A percentile compares a stretch with the other conserved stretches of the same genome.
Evolutionary conservation across 2,329 filamentous ascomycete genomes (phyloP).

Genomic region (Podosphaera aphanis): DNA sequence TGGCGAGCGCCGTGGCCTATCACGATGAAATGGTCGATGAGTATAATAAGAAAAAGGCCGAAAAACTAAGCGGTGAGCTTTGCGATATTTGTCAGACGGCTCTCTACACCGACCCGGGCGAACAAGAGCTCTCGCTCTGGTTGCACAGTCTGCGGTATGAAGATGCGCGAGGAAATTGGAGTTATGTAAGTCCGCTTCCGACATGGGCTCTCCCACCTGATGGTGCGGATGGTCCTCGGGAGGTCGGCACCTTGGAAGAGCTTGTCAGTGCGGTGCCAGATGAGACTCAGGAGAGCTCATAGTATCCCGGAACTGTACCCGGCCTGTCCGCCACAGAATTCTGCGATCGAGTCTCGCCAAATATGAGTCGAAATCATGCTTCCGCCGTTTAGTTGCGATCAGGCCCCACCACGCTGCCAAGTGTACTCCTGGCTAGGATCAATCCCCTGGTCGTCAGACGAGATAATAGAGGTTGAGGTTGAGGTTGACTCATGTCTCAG

Average conservation of each 20-base stretch:
- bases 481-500: too few relatives aligned
- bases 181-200: slow-evolving; percentile 65
- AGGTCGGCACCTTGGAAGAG: slow-evolving; percentile 37
- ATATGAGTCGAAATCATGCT: too few relatives aligned
- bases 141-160: slow-evolving; percentile 81
- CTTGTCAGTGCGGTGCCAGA: slow-evolving; percentile 26
- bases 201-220: slow-evolving; percentile 64
- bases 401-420: too few relatives aligned
- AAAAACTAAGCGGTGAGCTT: slow-evolving; percentile 70
- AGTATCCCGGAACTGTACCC: too few relatives aligned
- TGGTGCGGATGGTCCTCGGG: slow-evolving; percentile 33
- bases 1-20: slow-evolving; percentile 75
- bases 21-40: slow-evolving; percentile 81
- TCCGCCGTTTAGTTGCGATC: too few relatives aligned
- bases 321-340: too few relatives aligned
- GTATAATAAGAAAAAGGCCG: slow-evolving; percentile 75
- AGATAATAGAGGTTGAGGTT: too few relatives aligned
- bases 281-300: slow-evolving; percentile 13
- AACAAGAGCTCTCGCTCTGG: slow-evolving; percentile 79
- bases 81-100: slow-evolving; percentile 70
- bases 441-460: too few relatives aligned
- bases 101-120: slow-evolving; percentile 76
- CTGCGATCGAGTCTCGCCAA: too few relatives aligned
- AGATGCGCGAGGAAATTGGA: slow-evolving; percentile 62
- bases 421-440: too few relatives aligned